A percentile compares a stretch with the other conserved stretches of the same genome.
Conservation (phyloP, 148 eudicot species). For the Spergularia bocconei region DNA sequence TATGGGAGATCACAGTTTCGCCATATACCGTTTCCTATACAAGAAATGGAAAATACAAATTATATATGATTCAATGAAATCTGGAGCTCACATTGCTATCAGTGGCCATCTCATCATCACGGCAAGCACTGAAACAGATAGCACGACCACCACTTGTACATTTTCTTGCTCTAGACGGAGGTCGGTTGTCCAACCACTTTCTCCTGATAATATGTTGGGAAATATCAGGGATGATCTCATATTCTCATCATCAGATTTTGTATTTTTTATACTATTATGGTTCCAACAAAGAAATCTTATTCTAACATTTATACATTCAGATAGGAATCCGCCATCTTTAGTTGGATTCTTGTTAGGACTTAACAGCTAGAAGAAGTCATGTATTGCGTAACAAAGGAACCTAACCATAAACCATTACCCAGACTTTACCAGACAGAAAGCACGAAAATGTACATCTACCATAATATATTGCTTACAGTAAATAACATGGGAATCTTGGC, state of each 20-base stretch:
- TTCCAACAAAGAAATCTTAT: not conserved
- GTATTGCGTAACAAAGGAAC: not conserved
- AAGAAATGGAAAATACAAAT: not conserved
- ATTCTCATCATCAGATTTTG: not conserved
- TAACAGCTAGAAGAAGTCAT: not conserved
- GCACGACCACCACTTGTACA: constrained; percentile 71
- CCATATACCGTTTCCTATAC: not conserved
- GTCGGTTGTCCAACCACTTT: constrained; percentile 47
- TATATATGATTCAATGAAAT: not conserved
- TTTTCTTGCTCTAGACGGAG: constrained; percentile 56
- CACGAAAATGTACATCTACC: not conserved
- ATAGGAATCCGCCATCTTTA: not conserved
- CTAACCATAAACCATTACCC: not conserved
- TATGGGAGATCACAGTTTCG: not conserved
- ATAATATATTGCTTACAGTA: no score
- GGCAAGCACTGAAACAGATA: constrained; percentile 71
- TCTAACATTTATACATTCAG: not conserved
- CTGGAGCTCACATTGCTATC: constrained; percentile 61
- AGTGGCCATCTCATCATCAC: constrained; percentile 66
- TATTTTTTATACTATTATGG: not conserved
- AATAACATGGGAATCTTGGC: not conserved
- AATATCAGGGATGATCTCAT: not conserved
- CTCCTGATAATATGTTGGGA: constrained; percentile 28
- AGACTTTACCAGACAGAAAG: not conserved
- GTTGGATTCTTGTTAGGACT: not conserved